Evolutionary conservation across 192 early-diverging fungal genomes (phyloP).

Genomic region (Coemansia sp.): DNA sequence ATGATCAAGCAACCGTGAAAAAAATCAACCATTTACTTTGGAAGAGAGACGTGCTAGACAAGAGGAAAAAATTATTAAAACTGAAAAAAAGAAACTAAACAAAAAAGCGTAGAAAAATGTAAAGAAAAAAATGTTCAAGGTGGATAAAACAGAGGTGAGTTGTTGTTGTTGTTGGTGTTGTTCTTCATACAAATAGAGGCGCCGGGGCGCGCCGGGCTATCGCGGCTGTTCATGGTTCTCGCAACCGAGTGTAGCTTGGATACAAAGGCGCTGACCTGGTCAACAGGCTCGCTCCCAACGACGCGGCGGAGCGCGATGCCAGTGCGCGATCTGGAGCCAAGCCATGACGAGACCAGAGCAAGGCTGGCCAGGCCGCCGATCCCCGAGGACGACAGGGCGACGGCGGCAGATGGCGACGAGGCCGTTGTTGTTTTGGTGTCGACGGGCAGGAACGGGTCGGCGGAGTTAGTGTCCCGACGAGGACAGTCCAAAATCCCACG

Average conservation of each 20-base stretch:
- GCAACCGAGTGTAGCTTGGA: constrained; percentile 20
- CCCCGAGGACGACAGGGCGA: background rate
- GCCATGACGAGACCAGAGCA: constrained; percentile 30
- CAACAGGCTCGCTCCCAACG: constrained; percentile 36
- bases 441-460: background rate
- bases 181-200: constrained; percentile 15
- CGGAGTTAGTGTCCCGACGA: constrained; percentile 5
- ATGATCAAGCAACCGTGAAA: background rate
- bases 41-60: too few species aligned
- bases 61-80: background rate
- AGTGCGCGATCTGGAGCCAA: constrained; percentile 36
- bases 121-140: constrained; percentile 14
- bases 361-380: constrained; percentile 32
- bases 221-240: constrained; percentile 17
- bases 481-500: constrained; percentile 52
- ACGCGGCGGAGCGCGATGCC: constrained; percentile 42
- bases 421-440: background rate
- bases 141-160: constrained; percentile 21
- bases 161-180: constrained; percentile 16
- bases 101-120: constrained; percentile 7
- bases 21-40: background rate
- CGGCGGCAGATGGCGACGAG: background rate
- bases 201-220: constrained; percentile 17
- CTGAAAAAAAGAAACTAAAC: constrained; percentile 5
- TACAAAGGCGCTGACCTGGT: constrained; percentile 36